Evolutionary conservation across 139 green algal species (phyloP), one percentile per base, ranked within the genome.

Genomic region (Klebsormidium nitens): DNA sequence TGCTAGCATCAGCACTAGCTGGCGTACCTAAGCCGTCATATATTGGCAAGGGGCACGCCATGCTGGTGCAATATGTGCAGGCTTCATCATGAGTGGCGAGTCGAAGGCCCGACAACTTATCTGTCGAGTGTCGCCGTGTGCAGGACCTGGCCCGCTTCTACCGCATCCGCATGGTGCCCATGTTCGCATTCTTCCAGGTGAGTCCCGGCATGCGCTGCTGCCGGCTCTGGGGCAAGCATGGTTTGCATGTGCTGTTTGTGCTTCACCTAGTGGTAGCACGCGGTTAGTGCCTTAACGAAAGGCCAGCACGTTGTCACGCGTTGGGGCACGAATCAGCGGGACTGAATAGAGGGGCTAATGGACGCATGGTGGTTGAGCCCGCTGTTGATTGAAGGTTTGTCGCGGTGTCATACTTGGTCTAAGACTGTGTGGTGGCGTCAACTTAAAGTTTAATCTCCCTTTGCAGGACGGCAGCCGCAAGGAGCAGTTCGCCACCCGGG

Each of bases 181-280:
- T 29, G 8, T 69, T 69, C 38, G 14, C 62, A 4, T 69, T 69
- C 36, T 69, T 69, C 62, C 60, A 42, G 62, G 62, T 69, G 37
- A 50, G 42, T n/a, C n/a, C n/a, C n/a, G 8, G 8, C 37, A 6
- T 11, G 14, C 11, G 17, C 17, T 52, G 44, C 44, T 52, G 44
- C 44, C 44, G 44, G 14, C 44, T 6, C 8, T 6, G 31, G 55
- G 8, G 55, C 31, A 62, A 11, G 55, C 55, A 62, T 17, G 28
- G 28, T 62, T 62, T 62, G 14, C 55, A 6, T 62, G 8, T 62
- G 29, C 28, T 62, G 8, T 36, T 40, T 62, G 8, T 11, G 8
- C 8, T 11, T 62, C 11, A 6, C 31, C 8, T 62, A 11, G 55
- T 36, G 11, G 55, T 62, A 17, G 55, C 11, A 17, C 55, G 14